Base-by-base conservation (phyloP, 176 grass and related monocot species). In the Cenchrus americanus region DNA sequence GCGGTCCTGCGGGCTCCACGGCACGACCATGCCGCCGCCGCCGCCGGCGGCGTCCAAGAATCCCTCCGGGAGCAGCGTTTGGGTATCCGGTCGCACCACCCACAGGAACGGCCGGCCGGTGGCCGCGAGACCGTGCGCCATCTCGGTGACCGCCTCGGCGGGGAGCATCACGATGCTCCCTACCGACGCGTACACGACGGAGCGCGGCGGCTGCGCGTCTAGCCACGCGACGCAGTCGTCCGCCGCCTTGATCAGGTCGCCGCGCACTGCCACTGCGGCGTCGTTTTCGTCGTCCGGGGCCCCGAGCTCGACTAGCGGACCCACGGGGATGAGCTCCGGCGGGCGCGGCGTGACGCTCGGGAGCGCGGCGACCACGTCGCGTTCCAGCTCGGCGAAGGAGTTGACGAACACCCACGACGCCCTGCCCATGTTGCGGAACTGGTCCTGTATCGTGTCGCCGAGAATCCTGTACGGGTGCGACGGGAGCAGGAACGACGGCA, bases 1-100 rank as follows among this genome's bases (percentile, higher is more conserved):
- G 14, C 44, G 80, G 21, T 90, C 92, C 86, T 97, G 92, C 17
- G 94, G 90, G 81, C 92, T 94, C 94, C 94, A 97, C 47, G 80
- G 83, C 51, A 97, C 90, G 37, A 97, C 83, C 82, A 84, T 52
- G 5, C 94, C 94, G 40, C 82, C 52, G n/a, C 55, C 82, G n/a
- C 49, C 84, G 34, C 43, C 5, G 30, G 55, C 67, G 74, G 53
- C 73, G 41, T 85, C 90, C 0, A 83, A 4, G 81, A 92, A 92
- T 13, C 83, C 79, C 68, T 72, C 49, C 8, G 90, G 87, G 32
- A 92, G 65, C 43, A 75, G 8, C 10, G 65, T 17, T 0, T 2
- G 68, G 30, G 10, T 59, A 13, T 92, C 87, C 13, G 65, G 19
- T 21, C 90, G 80, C 64, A 92, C 87, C 23, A 87, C 90, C 90